A percentile compares a stretch with the other conserved stretches of the same genome.
Conservation (phyloP, 164 flowering plant species). For the Saururus chinensis region DNA sequence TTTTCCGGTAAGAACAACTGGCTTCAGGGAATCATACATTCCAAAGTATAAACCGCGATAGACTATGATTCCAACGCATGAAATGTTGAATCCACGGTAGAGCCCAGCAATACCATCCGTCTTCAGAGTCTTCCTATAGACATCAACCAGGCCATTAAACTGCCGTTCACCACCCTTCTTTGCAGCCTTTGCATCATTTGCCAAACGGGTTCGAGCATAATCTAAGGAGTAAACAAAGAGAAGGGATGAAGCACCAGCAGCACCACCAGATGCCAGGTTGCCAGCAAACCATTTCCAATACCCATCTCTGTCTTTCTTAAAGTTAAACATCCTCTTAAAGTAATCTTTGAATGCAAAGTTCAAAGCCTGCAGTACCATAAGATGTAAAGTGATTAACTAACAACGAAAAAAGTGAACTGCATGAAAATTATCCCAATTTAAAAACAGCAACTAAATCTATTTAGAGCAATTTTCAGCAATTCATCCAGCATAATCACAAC, state of each 20-base stretch:
- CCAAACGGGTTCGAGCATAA: conserved; percentile 74
- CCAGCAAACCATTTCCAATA: conserved; percentile 87
- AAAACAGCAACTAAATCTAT: too few relatives aligned
- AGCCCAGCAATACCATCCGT: conserved; percentile 85
- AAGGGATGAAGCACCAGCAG: conserved; percentile 81
- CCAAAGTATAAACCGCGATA: conserved; percentile 84
- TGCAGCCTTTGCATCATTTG: conserved; percentile 77
- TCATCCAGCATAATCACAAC: too few relatives aligned
- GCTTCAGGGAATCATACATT: conserved; percentile 82
- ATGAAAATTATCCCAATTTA: too few relatives aligned
- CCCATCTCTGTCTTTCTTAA: conserved; percentile 79
- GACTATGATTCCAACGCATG: conserved; percentile 73
- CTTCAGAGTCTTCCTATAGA: conserved; percentile 60
- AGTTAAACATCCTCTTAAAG: conserved; percentile 74
- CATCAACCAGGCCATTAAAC: conserved; percentile 73
- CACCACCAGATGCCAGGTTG: conserved; percentile 85
- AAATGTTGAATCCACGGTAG: conserved; percentile 81
- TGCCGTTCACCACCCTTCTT: conserved; percentile 84
- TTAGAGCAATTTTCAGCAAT: too few relatives aligned
- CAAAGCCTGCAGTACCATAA: conserved; percentile 41
- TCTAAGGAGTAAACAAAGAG: conserved; percentile 77
- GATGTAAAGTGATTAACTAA: neutral
- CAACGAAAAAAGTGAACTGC: neutral
- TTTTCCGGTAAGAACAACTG: conserved; percentile 48
- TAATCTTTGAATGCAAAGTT: conserved; percentile 93